phyloP scores from a whole-genome alignment of 2,329 filamentous ascomycete genomes.

The Trichoderma hamatum region DNA sequence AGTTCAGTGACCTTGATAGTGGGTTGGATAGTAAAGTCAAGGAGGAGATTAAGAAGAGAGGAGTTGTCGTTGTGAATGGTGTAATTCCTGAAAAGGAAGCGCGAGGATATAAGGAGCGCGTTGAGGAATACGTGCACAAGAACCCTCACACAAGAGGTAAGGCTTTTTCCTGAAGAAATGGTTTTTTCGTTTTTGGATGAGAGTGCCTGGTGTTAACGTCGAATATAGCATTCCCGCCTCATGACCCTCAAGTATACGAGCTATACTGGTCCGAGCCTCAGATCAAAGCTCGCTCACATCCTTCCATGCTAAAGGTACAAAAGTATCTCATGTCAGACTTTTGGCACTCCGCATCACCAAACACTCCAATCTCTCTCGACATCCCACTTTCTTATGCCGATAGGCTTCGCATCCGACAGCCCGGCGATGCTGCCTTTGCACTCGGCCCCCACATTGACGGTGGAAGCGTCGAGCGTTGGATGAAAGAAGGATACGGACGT shows the following conservation, averaged over 20 bases:
- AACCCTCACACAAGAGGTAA: slow-evolving; percentile 63
- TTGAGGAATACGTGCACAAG: slow-evolving; percentile 65
- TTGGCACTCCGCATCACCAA: slow-evolving; percentile 59
- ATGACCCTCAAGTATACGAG: slow-evolving; percentile 71
- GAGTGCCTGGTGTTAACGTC: background rate
- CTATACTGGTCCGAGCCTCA: slow-evolving; percentile 75
- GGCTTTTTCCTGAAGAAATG: slow-evolving; percentile 7
- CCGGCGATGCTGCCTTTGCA: slow-evolving; percentile 70
- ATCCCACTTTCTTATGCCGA: slow-evolving; percentile 71
- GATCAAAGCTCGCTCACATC: slow-evolving; percentile 67
- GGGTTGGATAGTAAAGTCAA: slow-evolving; percentile 40
- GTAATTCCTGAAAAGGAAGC: slow-evolving; percentile 67
- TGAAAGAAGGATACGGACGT: slow-evolving; percentile 66
- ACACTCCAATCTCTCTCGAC: slow-evolving; percentile 51
- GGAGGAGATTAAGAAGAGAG: slow-evolving; percentile 61
- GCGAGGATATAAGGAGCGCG: slow-evolving; percentile 64
- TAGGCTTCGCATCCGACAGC: slow-evolving; percentile 70
- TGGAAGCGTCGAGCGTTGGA: slow-evolving; percentile 76
- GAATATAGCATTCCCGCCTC: slow-evolving; percentile 61
- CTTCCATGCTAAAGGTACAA: slow-evolving; percentile 64
- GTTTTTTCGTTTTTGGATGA: background rate
- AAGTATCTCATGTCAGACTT: slow-evolving; percentile 61
- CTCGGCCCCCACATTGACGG: slow-evolving; percentile 75
- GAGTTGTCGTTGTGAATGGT: slow-evolving; percentile 65
- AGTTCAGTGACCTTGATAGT: slow-evolving; percentile 49